These are phyloP conservation scores for Yamadazyma kitorensis DNA, from an alignment of 805 yeast genomes.

Conservation along the genomic window DNA sequence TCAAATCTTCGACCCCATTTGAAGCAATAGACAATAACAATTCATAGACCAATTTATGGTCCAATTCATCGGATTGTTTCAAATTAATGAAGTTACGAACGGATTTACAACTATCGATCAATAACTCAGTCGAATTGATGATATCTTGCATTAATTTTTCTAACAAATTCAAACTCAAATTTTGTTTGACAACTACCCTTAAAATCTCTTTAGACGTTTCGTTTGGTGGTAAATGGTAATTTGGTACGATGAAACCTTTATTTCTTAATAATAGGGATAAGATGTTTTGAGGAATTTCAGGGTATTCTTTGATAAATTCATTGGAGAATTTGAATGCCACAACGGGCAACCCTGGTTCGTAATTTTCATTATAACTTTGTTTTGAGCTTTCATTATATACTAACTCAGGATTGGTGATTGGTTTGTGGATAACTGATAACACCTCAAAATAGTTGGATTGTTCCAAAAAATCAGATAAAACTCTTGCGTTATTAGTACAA, in stretches of 20 bases:
- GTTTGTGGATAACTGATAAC: conserved; percentile 74
- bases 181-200: conserved; percentile 78
- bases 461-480: conserved; percentile 60
- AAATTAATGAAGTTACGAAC: conserved; percentile 25
- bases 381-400: conserved; percentile 14
- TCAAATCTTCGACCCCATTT: conserved; percentile 47
- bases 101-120: conserved; percentile 46
- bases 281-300: conserved; percentile 79
- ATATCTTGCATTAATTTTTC: conserved; percentile 65
- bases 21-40: conserved; percentile 54
- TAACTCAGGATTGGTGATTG: conserved; percentile 18
- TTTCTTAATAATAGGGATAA: conserved; percentile 70
- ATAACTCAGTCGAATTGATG: conserved; percentile 48
- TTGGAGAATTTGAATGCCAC: conserved; percentile 78
- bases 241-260: conserved; percentile 86
- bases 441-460: conserved; percentile 65
- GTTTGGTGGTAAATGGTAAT: conserved; percentile 77
- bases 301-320: conserved; percentile 55
- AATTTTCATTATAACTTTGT: conserved; percentile 40
- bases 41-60: conserved; percentile 40
- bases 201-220: conserved; percentile 61
- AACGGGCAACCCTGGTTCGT: conserved; percentile 80
- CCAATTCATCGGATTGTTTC: conserved; percentile 18
- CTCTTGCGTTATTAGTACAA: conserved; percentile 71
- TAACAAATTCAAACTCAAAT: conserved; percentile 58